phyloP scores from a whole-genome alignment of 768 basidiomycete genomes.

The Scleroderma citrinum region DNA sequence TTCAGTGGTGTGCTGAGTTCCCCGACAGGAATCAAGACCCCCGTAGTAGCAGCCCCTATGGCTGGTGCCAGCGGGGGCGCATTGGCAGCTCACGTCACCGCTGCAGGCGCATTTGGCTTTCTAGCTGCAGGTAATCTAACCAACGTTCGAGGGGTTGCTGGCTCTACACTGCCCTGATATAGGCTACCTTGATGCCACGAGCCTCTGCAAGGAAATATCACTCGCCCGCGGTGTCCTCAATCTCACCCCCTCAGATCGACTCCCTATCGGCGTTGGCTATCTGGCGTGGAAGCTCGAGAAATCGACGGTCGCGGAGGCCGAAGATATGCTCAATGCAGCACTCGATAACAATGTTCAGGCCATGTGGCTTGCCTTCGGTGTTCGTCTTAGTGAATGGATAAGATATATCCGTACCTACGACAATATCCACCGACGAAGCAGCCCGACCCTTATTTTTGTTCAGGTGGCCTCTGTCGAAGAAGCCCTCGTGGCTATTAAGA shows the following conservation, averaged over 20 bases:
- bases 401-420: constrained; percentile 53
- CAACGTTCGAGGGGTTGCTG: background rate
- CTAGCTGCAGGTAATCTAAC: constrained; percentile 47
- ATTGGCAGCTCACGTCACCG: constrained; percentile 55
- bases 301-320: constrained; percentile 28
- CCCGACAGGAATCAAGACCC: constrained; percentile 45
- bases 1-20: constrained; percentile 1
- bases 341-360: constrained; percentile 54
- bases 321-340: constrained; percentile 41
- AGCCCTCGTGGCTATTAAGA: constrained; percentile 50
- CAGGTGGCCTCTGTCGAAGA: constrained; percentile 59
- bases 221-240: constrained; percentile 44
- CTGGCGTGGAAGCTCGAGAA: constrained; percentile 67
- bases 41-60: constrained; percentile 67
- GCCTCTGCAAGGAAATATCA: constrained; percentile 45
- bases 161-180: constrained; percentile 3
- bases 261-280: constrained; percentile 71
- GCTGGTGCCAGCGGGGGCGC: constrained; percentile 59
- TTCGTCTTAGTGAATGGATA: constrained; percentile 54
- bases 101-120: constrained; percentile 75
- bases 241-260: constrained; percentile 24
- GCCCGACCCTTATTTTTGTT: constrained; percentile 53
- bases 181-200: constrained; percentile 46
- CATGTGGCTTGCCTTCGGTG: constrained; percentile 73
- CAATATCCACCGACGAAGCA: constrained; percentile 30